Conservation (phyloP, 2,329 filamentous ascomycete genomes). For the Monilinia aucupariae region DNA sequence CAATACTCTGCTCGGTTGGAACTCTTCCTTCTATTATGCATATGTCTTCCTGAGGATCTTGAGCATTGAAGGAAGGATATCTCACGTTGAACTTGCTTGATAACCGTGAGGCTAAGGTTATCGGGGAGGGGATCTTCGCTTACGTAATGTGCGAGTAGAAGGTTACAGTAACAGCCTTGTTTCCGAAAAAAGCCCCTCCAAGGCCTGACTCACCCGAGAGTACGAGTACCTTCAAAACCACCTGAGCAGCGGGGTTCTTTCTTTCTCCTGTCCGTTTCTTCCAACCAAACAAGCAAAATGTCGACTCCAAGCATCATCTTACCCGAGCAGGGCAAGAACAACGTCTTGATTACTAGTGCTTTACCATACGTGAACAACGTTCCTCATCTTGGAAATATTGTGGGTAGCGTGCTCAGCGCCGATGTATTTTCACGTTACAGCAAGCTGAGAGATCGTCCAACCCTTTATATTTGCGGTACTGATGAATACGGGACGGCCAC, state of each 20-base stretch:
- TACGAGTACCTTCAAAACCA: slow-evolving; percentile 12
- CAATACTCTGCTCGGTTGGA: not conserved
- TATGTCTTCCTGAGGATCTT: not conserved
- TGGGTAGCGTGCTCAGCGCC: slow-evolving; percentile 80
- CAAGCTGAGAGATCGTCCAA: slow-evolving; percentile 72
- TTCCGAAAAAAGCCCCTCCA: slow-evolving; percentile 14
- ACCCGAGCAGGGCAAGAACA: slow-evolving; percentile 69
- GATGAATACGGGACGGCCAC: slow-evolving; percentile 97
- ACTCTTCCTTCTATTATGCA: not conserved
- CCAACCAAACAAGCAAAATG: slow-evolving; percentile 24
- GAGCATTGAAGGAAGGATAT: not conserved
- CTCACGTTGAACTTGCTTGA: not conserved
- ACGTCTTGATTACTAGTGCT: slow-evolving; percentile 87
- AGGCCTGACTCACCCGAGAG: slow-evolving; percentile 16
- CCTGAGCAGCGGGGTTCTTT: slow-evolving; percentile 12
- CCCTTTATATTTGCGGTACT: slow-evolving; percentile 79
- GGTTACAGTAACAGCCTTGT: slow-evolving; percentile 1
- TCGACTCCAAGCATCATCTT: slow-evolving; percentile 43
- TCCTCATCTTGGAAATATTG: slow-evolving; percentile 82
- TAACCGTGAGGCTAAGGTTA: not conserved
- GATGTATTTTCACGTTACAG: slow-evolving; percentile 82
- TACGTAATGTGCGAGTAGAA: too few species aligned
- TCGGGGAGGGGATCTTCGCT: not conserved
- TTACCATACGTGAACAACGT: slow-evolving; percentile 77
- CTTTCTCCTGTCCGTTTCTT: not conserved